phyloP scores from a whole-genome alignment of 1,284 basidiomycete genomes.

The Cutaneotrichosporon sp. region DNA sequence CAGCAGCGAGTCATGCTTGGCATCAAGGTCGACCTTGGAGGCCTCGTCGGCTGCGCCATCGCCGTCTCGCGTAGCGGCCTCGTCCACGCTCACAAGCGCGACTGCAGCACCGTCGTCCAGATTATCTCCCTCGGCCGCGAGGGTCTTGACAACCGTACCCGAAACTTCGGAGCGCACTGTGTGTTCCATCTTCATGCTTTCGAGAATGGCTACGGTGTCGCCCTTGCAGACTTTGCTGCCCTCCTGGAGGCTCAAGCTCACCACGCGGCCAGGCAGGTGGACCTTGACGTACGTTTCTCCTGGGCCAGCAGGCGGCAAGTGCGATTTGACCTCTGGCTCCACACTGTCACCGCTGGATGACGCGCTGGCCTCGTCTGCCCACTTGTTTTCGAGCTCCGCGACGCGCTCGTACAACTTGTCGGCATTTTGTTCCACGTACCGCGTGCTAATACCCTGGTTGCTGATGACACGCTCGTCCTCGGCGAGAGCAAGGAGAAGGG shows the following conservation, averaged over 20 bases:
- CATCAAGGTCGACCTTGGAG: constrained; percentile 12
- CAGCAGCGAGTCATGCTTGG: constrained; percentile 10
- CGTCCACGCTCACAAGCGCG: constrained; percentile 7
- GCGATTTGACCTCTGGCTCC: neutral
- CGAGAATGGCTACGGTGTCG: constrained; percentile 14
- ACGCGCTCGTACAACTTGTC: constrained; percentile 3
- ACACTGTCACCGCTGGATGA: neutral
- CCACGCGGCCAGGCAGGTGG: constrained; percentile 18
- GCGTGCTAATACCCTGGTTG: constrained; percentile 12
- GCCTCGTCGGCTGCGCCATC: neutral
- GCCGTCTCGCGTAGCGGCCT: neutral
- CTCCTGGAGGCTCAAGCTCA: constrained; percentile 8
- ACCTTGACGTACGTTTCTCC: constrained; percentile 16
- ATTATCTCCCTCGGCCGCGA: constrained; percentile 11
- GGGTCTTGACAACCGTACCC: constrained; percentile 9
- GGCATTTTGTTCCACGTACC: constrained; percentile 15
- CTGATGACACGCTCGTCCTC: constrained; percentile 10
- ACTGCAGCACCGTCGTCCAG: constrained; percentile 17
- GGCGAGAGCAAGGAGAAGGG: constrained; percentile 13
- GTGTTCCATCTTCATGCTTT: constrained; percentile 25
- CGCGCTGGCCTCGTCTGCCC: constrained; percentile 4
- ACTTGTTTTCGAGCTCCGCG: constrained; percentile 11
- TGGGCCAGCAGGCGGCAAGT: constrained; percentile 11
- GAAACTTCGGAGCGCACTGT: constrained; percentile 10
- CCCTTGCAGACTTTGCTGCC: constrained; percentile 8